Percentiles rank a stretch among this genome's conserved stretches.
Conservation (phyloP, 1,284 basidiomycete genomes). For the Schizophyllum commune region DNA sequence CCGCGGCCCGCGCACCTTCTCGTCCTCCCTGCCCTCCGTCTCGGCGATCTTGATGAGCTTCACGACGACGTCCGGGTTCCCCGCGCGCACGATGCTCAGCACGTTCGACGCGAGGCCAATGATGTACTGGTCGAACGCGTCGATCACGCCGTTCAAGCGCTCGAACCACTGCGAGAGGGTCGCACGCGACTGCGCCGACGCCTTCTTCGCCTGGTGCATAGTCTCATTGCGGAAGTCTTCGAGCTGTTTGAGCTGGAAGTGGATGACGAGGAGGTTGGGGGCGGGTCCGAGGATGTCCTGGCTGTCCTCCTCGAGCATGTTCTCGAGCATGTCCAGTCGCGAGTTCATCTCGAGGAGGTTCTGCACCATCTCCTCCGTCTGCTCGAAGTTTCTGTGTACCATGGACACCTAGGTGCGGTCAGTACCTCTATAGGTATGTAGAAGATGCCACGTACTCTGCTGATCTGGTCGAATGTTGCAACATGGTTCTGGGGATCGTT, state of each 20-base stretch:
- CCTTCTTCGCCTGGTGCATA: constrained; percentile 85
- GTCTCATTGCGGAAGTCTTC: constrained; percentile 93
- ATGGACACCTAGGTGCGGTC: constrained; percentile 70
- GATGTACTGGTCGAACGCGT: constrained; percentile 85
- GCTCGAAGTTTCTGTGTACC: constrained; percentile 92
- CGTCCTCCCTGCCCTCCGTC: constrained; percentile 88
- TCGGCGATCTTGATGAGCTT: constrained; percentile 92
- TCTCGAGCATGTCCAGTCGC: constrained; percentile 74
- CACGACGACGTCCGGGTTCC: constrained; percentile 80
- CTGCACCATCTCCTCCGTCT: constrained; percentile 92
- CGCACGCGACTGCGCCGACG: constrained; percentile 58
- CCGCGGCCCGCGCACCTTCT: constrained; percentile 62
- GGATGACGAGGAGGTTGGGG: constrained; percentile 83
- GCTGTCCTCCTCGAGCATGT: constrained; percentile 72
- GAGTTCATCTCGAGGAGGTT: constrained; percentile 87
- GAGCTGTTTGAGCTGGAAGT: constrained; percentile 85
- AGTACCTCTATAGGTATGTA: not conserved
- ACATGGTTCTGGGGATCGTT: constrained; percentile 67
- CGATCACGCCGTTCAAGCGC: constrained; percentile 76
- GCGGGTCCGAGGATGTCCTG: constrained; percentile 75
- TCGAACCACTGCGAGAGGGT: constrained; percentile 81
- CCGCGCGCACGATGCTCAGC: constrained; percentile 75
- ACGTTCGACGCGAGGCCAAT: constrained; percentile 73
- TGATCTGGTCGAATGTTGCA: constrained; percentile 87
- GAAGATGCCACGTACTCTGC: constrained; percentile 51